Evolutionary conservation across 345 rosid species (phyloP), one percentile per base, ranked within the genome.

Genomic region (Camelina neglecta): DNA sequence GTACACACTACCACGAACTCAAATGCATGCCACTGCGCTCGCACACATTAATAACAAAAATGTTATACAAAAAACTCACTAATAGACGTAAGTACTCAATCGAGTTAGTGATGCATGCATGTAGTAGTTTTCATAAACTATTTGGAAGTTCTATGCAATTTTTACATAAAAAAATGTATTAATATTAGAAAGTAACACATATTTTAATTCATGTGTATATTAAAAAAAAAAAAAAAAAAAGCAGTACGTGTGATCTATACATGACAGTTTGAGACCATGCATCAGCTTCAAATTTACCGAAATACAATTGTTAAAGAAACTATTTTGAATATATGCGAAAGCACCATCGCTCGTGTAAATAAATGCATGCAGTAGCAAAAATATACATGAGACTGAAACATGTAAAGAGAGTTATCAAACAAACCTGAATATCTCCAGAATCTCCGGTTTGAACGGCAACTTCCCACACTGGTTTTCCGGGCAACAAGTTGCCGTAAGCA

Each of bases 381-480:
- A 21, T 21, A 21, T n/a, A 57, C n/a, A 66, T 65, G 59, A 56
- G 44, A 48, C 12, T 5, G 7, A 48, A 29, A 7, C 60, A 41
- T 35, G 31, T 53, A 47, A 29, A 29, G 11, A 71, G 6, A 67
- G 47, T 33, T 41, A 29, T 29, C 5, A 33, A 49, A 45, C 48
- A 38, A 12, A 93, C 98, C 94, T 93, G 81, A 59, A 90, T 80
- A 56, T 76, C 69, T 8, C 86, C 86, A 0, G 93, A 81, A 15
- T 81, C 76, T 29, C 70, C 77, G 48, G 69, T 81, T 73, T 81
- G 88, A 73, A 94, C 90, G 0, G 92, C 92, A 42, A 91, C 89
- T 78, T 94, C 92, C 98, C 98, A 94, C 0, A 81, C 87, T 5
- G 93, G 90, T 10, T 69, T 85, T 9, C 90, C 97, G 0, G 94